Base-by-base conservation (phyloP, 371 early-diverging fungal genomes). In the Zychaea mexicana region DNA sequence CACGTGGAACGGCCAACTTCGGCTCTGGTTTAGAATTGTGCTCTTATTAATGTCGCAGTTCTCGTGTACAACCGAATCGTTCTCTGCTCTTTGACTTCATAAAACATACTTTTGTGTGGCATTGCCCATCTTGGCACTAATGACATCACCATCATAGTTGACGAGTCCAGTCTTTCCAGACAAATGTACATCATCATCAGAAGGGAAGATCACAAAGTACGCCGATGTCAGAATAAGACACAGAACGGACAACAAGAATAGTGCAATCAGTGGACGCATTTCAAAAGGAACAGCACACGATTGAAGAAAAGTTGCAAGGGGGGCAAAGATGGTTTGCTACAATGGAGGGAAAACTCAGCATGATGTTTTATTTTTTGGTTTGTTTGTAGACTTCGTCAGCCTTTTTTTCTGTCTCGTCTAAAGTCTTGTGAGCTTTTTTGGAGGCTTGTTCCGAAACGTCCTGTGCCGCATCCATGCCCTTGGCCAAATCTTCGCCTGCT, bases 1-100 rank as follows among this genome's bases (percentile, higher is more conserved):
- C 91, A 90, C 1, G 95, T 88, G 3, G 91, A 76, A 52, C 92
- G 84, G 4, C 97, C 97, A 38, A 97, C 81, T 67, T 93, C 93
- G 15, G 90, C 93, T 71, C 93, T 94, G 63, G 26, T 15, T 39
- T 42, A 13, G 24, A 33, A 32, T 32, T 31, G 36, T 46, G 42
- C 47, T 17, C 28, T 12, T 28, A 19, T 39, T 10, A 13, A 17
- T 47, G 59, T 32, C n/a, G n/a, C n/a, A n/a, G n/a, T n/a, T n/a
- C n/a, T n/a, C n/a, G n/a, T 9, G n/a, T 42, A 42, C 7, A 42
- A 42, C 3, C 15, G n/a, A n/a, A 12, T 42, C 15, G 15, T 42
- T 42, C 15, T 12, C 4, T 42, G 1, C n/a, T 10, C 5, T 9
- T 32, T 38, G 49, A 10, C 33, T 33, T 57, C 0, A 19, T 19